Base-by-base conservation (phyloP, 2,329 filamentous ascomycete species). In the Xylariales sp. region DNA sequence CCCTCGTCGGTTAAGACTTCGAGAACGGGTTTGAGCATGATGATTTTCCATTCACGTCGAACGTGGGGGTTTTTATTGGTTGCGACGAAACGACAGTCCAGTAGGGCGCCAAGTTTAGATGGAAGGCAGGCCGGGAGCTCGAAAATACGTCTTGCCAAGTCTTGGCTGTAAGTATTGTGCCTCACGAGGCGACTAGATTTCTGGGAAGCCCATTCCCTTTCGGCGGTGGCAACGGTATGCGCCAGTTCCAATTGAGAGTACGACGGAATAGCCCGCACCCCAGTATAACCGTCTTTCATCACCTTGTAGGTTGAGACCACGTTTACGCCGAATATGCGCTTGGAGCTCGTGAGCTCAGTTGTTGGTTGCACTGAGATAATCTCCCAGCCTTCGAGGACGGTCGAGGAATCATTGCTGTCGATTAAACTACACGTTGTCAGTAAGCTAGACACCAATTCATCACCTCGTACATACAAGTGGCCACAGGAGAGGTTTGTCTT, bases 1-100 rank as follows among this genome's bases (percentile, higher is more conserved):
- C 50, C 53, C 4, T 64, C 70, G 0, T 67, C 69, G 1, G 69
- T 57, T 56, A 72, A 53, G 10, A 64, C 55, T 9, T 50, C 63
- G 0, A 41, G 36, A 1, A 71, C 64, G 6, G 39, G 56, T 32
- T 60, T 43, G 10, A 73, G 57, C 53, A 65, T 34, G 9, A 69
- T 70, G 6, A 72, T 55, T n/a, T 69, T 72, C 71, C 71, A 73
- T 41, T 73, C 70, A 6, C 71, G 70, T 5, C 68, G 62, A 9
- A 64, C 30, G 23, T 60, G 64, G 9, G 62, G 70, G 32, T 64
- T 69, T 46, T 69, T 72, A 50, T 73, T 73, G 4, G 70, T 71
- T 3, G 71, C 71, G 1, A 69, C 60, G 7, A 71, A 66, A 9
- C 71, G 71, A 32, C 62, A 68, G 49, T 73, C 71, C 2, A 73